Evolutionary conservation across 352 stramenopile species (phyloP).

Genomic region (Pilasporangium apinafurcum): DNA sequence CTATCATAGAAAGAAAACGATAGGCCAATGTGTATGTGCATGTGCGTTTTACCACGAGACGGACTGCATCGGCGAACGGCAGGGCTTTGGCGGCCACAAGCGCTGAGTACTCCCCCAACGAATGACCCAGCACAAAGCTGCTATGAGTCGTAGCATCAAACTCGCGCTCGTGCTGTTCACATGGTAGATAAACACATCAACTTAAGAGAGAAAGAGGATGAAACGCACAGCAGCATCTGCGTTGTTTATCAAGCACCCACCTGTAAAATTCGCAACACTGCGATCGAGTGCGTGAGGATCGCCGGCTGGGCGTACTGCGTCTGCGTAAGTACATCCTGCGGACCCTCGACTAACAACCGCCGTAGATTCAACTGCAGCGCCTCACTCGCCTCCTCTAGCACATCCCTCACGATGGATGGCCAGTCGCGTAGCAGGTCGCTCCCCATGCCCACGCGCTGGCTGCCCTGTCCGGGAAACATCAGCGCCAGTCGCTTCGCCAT

Average conservation of each 20-base stretch:
- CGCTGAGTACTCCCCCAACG: slow-evolving; percentile 83
- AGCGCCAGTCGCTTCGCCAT: slow-evolving; percentile 41
- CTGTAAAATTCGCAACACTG: slow-evolving; percentile 64
- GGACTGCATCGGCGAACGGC: slow-evolving; percentile 53
- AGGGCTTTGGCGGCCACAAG: slow-evolving; percentile 64
- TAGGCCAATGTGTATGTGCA: neutral
- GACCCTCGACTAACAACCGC: slow-evolving; percentile 52
- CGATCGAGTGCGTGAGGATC: slow-evolving; percentile 74
- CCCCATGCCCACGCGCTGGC: slow-evolving; percentile 73
- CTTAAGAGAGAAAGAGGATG: neutral
- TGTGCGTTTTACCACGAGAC: slow-evolving; percentile 63
- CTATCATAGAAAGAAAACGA: no score
- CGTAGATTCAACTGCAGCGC: slow-evolving; percentile 50
- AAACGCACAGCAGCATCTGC: neutral
- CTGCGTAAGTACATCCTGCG: slow-evolving; percentile 51
- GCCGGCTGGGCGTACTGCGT: slow-evolving; percentile 75
- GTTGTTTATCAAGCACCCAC: no score
- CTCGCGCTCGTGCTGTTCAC: slow-evolving; percentile 51
- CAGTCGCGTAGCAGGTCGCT: slow-evolving; percentile 72
- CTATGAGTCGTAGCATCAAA: slow-evolving; percentile 23
- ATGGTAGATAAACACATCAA: neutral
- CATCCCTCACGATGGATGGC: slow-evolving; percentile 37
- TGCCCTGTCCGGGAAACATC: slow-evolving; percentile 83
- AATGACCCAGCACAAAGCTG: slow-evolving; percentile 66
- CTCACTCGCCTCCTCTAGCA: slow-evolving; percentile 78